Percentiles rank a stretch among this genome's conserved stretches.
Conservation (phyloP, 2,329 filamentous ascomycete genomes). For the Paracorniculantispora psalliotae region DNA sequence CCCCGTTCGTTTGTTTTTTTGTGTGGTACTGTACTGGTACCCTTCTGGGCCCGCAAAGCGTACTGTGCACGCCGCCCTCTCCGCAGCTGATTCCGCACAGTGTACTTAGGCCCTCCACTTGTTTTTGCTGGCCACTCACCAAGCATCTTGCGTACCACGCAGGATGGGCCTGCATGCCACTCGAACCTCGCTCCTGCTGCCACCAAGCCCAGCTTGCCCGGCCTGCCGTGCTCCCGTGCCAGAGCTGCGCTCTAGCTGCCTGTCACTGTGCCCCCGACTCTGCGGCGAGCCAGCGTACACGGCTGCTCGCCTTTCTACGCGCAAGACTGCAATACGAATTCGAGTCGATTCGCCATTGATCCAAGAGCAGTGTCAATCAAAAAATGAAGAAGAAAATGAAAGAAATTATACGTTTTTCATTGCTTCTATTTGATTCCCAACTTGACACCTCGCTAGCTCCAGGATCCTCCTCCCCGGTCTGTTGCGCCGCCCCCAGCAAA, state of each 20-base stretch:
- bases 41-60: slow-evolving; percentile 28
- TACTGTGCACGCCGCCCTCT: slow-evolving; percentile 28
- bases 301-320: background rate
- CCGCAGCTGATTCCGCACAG: slow-evolving; percentile 25
- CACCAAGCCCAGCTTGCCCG: background rate
- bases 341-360: background rate
- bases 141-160: slow-evolving; percentile 5
- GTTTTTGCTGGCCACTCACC: slow-evolving; percentile 5
- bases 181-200: background rate
- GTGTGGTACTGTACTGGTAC: slow-evolving; percentile 37
- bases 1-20: slow-evolving; percentile 17
- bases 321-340: background rate
- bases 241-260: background rate
- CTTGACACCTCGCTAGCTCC: background rate
- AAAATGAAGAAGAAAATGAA: too few relatives aligned
- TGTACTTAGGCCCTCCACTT: slow-evolving; percentile 25
- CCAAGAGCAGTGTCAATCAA: too few relatives aligned
- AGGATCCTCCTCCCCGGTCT: background rate
- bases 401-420: too few relatives aligned
- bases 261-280: background rate
- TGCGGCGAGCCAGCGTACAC: background rate
- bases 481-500: background rate
- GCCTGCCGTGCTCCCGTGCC: background rate
- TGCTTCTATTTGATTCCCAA: too few relatives aligned
- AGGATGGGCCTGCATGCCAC: slow-evolving; percentile 1